A percentile compares a stretch with the other conserved stretches of the same genome.
These are phyloP conservation scores for Pseudonectria foliicola DNA, from an alignment of 2,329 filamentous ascomycete genomes.

Conservation along the genomic window DNA sequence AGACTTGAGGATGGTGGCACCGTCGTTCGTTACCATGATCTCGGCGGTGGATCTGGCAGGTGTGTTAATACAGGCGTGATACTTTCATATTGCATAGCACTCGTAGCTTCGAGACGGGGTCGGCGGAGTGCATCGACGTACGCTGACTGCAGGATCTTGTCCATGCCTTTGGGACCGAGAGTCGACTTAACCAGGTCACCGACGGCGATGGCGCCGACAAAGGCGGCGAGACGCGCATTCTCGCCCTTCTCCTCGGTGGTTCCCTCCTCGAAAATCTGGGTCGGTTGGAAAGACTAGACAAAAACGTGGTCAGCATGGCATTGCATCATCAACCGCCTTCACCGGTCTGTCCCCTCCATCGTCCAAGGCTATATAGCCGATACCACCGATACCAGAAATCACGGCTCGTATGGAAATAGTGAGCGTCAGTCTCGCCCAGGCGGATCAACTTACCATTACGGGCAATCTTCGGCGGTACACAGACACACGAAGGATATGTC, in stretches of 20 bases:
- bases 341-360: background rate
- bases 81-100: no score
- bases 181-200: slow-evolving; percentile 97
- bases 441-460: slow-evolving; percentile 18
- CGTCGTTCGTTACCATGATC: slow-evolving; percentile 98
- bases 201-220: slow-evolving; percentile 95
- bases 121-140: slow-evolving; percentile 40
- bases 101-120: slow-evolving; percentile 4
- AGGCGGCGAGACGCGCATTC: slow-evolving; percentile 97
- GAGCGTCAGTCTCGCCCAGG: no score
- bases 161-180: slow-evolving; percentile 95
- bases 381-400: no score
- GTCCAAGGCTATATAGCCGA: background rate
- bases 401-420: no score
- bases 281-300: slow-evolving; percentile 66
- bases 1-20: slow-evolving; percentile 94
- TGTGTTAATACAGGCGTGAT: slow-evolving; percentile 13
- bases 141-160: slow-evolving; percentile 96
- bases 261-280: slow-evolving; percentile 96
- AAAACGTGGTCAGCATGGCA: slow-evolving; percentile 1
- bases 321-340: background rate
- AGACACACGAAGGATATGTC: slow-evolving; percentile 16
- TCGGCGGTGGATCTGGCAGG: slow-evolving; percentile 75
- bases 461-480: slow-evolving; percentile 7
- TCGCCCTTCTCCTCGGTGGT: slow-evolving; percentile 97